A percentile compares a stretch with the other conserved stretches of the same genome.
phyloP scores from a whole-genome alignment of 441 rosid species.

The Dalechampia spathulata region DNA sequence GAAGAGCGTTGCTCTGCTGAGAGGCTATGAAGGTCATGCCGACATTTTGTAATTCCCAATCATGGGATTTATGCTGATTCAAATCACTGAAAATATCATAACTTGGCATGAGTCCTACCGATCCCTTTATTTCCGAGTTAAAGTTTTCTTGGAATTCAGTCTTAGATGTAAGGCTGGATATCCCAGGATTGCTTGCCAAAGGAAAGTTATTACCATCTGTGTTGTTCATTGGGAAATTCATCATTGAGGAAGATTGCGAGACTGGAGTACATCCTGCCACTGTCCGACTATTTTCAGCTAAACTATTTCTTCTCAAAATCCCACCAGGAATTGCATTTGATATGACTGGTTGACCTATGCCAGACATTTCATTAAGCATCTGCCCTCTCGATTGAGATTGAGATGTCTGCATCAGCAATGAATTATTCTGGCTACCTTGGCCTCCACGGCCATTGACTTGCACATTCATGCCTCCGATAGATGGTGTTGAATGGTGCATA shows the following conservation, averaged over 20 bases:
- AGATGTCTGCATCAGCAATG: constrained; percentile 44
- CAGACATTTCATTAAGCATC: constrained; percentile 29
- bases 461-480: constrained; percentile 40
- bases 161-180: constrained; percentile 38
- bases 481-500: constrained; percentile 48
- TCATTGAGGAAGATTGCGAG: constrained; percentile 46
- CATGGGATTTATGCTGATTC: constrained; percentile 46
- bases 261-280: constrained; percentile 37
- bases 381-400: constrained; percentile 45
- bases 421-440: constrained; percentile 41
- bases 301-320: constrained; percentile 36
- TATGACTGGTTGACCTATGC: constrained; percentile 26
- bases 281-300: constrained; percentile 48
- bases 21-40: constrained; percentile 48
- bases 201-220: constrained; percentile 42
- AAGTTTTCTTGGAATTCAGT: constrained; percentile 47
- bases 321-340: constrained; percentile 39
- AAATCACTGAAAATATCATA: constrained; percentile 63
- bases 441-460: constrained; percentile 36
- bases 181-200: constrained; percentile 42
- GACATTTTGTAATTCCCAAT: constrained; percentile 65
- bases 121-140: constrained; percentile 45
- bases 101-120: constrained; percentile 36
- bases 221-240: constrained; percentile 45
- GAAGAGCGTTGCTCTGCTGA: no score